These are phyloP conservation scores for Tothia fuscella DNA, from an alignment of 2,329 filamentous ascomycete species.

Conservation along the genomic window DNA sequence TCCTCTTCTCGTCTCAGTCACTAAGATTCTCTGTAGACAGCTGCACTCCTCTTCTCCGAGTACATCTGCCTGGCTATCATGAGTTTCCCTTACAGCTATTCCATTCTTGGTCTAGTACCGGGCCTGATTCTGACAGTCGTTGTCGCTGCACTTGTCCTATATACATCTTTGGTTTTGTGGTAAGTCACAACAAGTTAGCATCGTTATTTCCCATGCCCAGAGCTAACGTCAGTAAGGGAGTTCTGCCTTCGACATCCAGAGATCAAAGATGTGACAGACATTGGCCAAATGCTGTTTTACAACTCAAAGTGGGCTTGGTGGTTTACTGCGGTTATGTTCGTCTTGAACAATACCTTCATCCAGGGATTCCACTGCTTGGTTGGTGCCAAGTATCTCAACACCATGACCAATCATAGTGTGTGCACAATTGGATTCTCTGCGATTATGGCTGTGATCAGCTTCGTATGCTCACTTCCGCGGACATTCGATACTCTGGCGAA, in stretches of 20 bases:
- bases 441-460: slow-evolving; percentile 63
- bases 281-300: slow-evolving; percentile 93
- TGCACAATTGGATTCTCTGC: slow-evolving; percentile 74
- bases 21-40: slow-evolving; percentile 44
- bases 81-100: slow-evolving; percentile 93
- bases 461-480: slow-evolving; percentile 67
- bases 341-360: slow-evolving; percentile 90
- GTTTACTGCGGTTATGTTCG: slow-evolving; percentile 69
- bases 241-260: slow-evolving; percentile 87
- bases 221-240: slow-evolving; percentile 45
- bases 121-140: slow-evolving; percentile 73
- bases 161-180: slow-evolving; percentile 62
- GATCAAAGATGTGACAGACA: slow-evolving; percentile 83
- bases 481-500: slow-evolving; percentile 74
- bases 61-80: slow-evolving; percentile 91
- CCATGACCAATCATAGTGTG: slow-evolving; percentile 59
- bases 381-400: slow-evolving; percentile 80
- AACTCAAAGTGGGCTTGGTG: slow-evolving; percentile 61
- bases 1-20: slow-evolving; percentile 1
- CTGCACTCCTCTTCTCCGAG: slow-evolving; percentile 81
- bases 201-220: background rate
- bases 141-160: slow-evolving; percentile 66
- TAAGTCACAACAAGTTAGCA: slow-evolving; percentile 22
- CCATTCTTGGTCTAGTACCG: slow-evolving; percentile 73
- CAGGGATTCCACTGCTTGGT: slow-evolving; percentile 74